phyloP scores from a whole-genome alignment of 331 rosid species.

The Spiraea crenata region DNA sequence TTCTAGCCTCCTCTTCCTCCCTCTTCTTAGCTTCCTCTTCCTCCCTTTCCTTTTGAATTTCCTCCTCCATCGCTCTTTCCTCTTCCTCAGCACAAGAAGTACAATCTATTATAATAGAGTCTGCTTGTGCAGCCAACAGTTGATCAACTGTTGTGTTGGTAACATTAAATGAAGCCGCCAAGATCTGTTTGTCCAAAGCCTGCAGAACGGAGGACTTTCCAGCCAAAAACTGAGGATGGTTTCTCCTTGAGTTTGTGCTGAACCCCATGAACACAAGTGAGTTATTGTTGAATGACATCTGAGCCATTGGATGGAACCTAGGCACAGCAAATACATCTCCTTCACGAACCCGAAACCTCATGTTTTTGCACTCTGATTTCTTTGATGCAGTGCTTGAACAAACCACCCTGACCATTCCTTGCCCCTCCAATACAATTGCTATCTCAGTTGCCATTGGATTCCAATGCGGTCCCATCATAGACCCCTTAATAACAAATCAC shows the following conservation, averaged over 20 bases:
- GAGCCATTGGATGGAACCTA: slow-evolving; percentile 88
- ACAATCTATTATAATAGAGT: slow-evolving; percentile 62
- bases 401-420: slow-evolving; percentile 68
- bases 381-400: slow-evolving; percentile 42
- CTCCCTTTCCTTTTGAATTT: slow-evolving; percentile 33
- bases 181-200: slow-evolving; percentile 40
- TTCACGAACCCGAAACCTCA: slow-evolving; percentile 58
- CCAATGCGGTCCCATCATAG: slow-evolving; percentile 97
- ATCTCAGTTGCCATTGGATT: slow-evolving; percentile 77
- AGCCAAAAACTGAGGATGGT: slow-evolving; percentile 63
- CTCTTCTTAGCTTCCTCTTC: slow-evolving; percentile 28
- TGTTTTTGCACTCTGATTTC: slow-evolving; percentile 38
- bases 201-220: slow-evolving; percentile 63
- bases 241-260: slow-evolving; percentile 49
- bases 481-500: slow-evolving; percentile 38
- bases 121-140: slow-evolving; percentile 43
- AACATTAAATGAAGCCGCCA: slow-evolving; percentile 72
- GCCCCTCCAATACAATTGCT: slow-evolving; percentile 53
- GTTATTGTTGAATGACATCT: slow-evolving; percentile 64
- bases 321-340: slow-evolving; percentile 78
- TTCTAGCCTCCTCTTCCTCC: slow-evolving; percentile 9
- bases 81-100: slow-evolving; percentile 84
- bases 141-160: slow-evolving; percentile 40
- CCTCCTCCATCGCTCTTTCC: slow-evolving; percentile 56
- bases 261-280: slow-evolving; percentile 78